Conservation (phyloP, 768 basidiomycete genomes). For the Tricholoma sp. region DNA sequence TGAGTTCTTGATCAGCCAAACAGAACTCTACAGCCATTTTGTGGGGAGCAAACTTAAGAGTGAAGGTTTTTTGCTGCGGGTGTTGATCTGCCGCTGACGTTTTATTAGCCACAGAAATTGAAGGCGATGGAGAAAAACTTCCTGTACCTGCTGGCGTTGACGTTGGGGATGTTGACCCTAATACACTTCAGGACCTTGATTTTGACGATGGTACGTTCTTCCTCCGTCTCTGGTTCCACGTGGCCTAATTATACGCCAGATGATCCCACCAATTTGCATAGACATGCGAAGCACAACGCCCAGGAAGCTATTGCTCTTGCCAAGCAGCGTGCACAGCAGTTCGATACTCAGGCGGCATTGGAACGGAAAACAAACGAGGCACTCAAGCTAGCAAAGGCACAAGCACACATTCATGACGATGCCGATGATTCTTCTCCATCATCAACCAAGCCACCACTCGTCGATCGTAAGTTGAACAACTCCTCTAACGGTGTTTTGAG, state of each 20-base stretch:
- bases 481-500: neutral
- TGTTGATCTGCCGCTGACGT: slow-evolving; percentile 13
- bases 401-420: slow-evolving; percentile 42
- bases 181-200: slow-evolving; percentile 66
- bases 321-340: slow-evolving; percentile 72
- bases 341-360: slow-evolving; percentile 78
- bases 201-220: slow-evolving; percentile 78
- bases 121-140: slow-evolving; percentile 46
- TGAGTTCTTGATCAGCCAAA: slow-evolving; percentile 98
- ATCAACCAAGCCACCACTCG: slow-evolving; percentile 41
- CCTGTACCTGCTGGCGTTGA: slow-evolving; percentile 53
- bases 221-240: slow-evolving; percentile 1
- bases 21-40: slow-evolving; percentile 98
- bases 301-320: slow-evolving; percentile 83
- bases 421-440: slow-evolving; percentile 31
- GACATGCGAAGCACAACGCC: slow-evolving; percentile 83
- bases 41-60: slow-evolving; percentile 95
- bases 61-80: slow-evolving; percentile 30
- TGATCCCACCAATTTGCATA: slow-evolving; percentile 80
- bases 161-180: slow-evolving; percentile 47
- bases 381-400: slow-evolving; percentile 58
- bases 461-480: slow-evolving; percentile 56
- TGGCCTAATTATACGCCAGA: slow-evolving; percentile 39
- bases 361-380: slow-evolving; percentile 81
- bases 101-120: slow-evolving; percentile 64